Conservation (phyloP, 2,329 filamentous ascomycete species). For the Colletotrichum agaves region DNA sequence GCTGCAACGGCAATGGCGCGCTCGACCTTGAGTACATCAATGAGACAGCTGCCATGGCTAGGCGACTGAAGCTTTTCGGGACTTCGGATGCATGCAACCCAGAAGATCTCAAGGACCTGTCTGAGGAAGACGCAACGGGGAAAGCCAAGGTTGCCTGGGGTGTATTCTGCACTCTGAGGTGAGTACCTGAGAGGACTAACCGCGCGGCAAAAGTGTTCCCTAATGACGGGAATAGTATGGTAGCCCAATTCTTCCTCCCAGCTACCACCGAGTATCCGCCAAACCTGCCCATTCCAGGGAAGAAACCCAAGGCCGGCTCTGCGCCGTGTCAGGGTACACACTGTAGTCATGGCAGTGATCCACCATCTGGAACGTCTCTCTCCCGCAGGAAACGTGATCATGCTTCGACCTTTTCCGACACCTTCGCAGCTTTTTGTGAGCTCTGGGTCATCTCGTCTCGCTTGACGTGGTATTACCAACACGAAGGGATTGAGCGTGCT, state of each 20-base stretch:
- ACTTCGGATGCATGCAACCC: conserved; percentile 23
- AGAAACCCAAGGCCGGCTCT: not conserved
- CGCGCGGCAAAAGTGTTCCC: not conserved
- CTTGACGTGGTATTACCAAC: conserved; percentile 44
- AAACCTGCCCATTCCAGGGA: conserved; percentile 28
- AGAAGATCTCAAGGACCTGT: conserved; percentile 7
- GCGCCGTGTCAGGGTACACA: not conserved
- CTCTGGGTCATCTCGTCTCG: conserved; percentile 51
- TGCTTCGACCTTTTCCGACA: conserved; percentile 32
- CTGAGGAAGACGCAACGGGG: conserved; percentile 17
- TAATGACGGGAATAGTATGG: conserved; percentile 19
- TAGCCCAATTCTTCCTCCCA: conserved; percentile 26
- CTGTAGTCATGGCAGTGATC: not conserved
- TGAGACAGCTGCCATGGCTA: conserved; percentile 30
- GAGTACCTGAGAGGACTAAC: conserved; percentile 33
- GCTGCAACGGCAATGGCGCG: conserved; percentile 32
- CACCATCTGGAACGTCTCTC: not conserved
- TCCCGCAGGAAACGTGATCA: not conserved
- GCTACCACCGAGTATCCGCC: conserved; percentile 33
- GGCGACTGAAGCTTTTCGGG: conserved; percentile 30
- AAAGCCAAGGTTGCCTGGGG: conserved; percentile 43
- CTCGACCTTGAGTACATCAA: conserved; percentile 29
- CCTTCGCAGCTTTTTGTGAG: conserved; percentile 47
- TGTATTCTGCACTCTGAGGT: conserved; percentile 52
- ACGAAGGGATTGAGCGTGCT: conserved; percentile 33